Evolutionary conservation across 2,329 filamentous ascomycete genomes (phyloP).

Genomic region (Emergomyces orientalis): DNA sequence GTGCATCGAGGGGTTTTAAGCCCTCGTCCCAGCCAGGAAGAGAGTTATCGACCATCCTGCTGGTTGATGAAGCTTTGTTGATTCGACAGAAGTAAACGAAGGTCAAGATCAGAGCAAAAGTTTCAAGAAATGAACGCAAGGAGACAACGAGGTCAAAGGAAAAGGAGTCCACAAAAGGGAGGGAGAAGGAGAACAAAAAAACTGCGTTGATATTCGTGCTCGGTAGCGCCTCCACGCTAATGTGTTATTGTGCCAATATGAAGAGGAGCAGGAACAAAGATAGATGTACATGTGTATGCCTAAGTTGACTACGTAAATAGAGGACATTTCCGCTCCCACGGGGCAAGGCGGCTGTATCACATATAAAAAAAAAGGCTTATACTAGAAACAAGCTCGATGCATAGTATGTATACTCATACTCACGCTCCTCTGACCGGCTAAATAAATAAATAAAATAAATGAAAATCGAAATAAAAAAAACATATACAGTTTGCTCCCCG

Average conservation of each 20-base stretch:
- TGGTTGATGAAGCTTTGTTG: not conserved
- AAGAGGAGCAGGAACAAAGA: not conserved
- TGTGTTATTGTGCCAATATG: not conserved
- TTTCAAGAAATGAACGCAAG: not conserved
- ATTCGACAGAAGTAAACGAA: constrained; percentile 3
- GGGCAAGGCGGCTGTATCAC: not conserved
- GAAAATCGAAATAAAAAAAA: too few relatives aligned
- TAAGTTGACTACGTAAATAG: too few relatives aligned
- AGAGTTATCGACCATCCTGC: constrained; percentile 2
- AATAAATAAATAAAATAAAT: too few relatives aligned
- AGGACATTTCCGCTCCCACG: not conserved
- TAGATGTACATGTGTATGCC: not conserved
- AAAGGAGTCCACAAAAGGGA: not conserved
- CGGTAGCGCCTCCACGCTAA: not conserved
- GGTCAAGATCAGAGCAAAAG: not conserved
- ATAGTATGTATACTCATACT: not conserved
- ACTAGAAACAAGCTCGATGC: not conserved
- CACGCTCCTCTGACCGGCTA: not conserved
- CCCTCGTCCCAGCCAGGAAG: constrained; percentile 5
- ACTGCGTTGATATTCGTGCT: not conserved
- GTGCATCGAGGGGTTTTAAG: constrained; percentile 15
- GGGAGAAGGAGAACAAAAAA: not conserved
- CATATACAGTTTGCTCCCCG: not conserved
- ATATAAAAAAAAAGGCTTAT: not conserved
- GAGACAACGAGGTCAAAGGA: constrained; percentile 7